Base-by-base conservation (phyloP, 192 early-diverging fungal genomes). In the Coemansia sp. region DNA sequence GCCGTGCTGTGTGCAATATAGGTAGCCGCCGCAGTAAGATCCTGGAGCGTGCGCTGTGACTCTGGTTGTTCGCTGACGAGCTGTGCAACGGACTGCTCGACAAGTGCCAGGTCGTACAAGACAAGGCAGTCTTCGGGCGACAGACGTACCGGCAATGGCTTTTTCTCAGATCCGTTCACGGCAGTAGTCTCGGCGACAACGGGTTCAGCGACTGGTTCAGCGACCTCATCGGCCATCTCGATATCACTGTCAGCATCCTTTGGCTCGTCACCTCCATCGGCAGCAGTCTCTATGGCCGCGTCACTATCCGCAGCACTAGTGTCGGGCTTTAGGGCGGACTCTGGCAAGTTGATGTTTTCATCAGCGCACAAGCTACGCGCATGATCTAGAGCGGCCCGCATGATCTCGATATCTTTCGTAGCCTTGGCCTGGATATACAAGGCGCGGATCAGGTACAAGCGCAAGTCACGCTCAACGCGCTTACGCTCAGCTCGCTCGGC, bases 21-120 rank as follows among this genome's bases (percentile, higher is more conserved):
- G 10, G 67, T 71, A 6, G 87, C 71, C 1, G 92, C 90, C 4
- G 72, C 43, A 4, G 87, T 69, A 61, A 97, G 81, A 9, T 82
- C 79, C 7, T 52, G 52, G 0, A 92, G 70, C 1, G 89, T 84
- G 37, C 91, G 86, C 60, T 84, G 78, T 27, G 91, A 87, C 2
- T 76, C 71, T 3, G 89, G 76, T 58, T 86, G 86, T 41, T 95
- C 93, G 39, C 90, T 88, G 50, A 93, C 86, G 12, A 93, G 74
- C 60, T 90, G 90, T 4, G 92, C 93, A 43, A 89, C 91, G 3
- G 89, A 86, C 64, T 95, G 94, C 73, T 94, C 90, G 27, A 95
- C 85, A 16, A 98, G 69, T 2, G 94, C 95, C 66, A 94, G 76
- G 61, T 92, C 88, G 50, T 86, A 89, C 12, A 88, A 74, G 9